Conservation (phyloP, 306 rosid genomes). For the Malus sylvestris region DNA sequence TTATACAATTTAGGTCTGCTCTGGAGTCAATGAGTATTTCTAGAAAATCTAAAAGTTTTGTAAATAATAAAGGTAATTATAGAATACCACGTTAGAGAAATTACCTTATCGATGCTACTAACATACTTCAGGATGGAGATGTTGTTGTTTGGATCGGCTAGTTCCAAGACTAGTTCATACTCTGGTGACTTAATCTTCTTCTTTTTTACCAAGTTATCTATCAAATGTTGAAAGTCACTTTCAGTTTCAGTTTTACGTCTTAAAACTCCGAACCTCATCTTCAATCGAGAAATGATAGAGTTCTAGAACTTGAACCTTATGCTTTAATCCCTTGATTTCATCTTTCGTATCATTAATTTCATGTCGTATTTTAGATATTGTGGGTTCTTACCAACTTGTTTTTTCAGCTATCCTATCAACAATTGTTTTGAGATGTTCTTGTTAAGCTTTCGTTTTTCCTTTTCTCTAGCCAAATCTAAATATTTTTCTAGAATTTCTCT, state of each 20-base stretch:
- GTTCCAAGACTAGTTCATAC: not conserved
- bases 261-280: not conserved
- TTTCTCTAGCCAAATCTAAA: not conserved
- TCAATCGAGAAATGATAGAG: not conserved
- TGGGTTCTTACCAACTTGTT: not conserved
- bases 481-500: too few species aligned
- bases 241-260: too few species aligned
- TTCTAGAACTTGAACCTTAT: not conserved
- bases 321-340: too few species aligned
- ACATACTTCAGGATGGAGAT: not conserved
- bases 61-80: not conserved
- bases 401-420: not conserved
- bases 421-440: not conserved
- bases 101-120: not conserved
- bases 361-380: too few species aligned
- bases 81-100: not conserved
- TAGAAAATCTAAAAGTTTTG: not conserved
- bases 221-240: too few species aligned
- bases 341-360: not conserved
- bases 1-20: too few species aligned
- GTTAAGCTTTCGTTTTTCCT: too few species aligned
- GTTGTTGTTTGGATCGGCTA: not conserved
- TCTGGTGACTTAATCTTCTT: too few species aligned
- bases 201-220: too few species aligned
- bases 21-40: too few species aligned